Conservation (phyloP, 768 basidiomycete genomes). For the Lyophyllum shimeji region DNA sequence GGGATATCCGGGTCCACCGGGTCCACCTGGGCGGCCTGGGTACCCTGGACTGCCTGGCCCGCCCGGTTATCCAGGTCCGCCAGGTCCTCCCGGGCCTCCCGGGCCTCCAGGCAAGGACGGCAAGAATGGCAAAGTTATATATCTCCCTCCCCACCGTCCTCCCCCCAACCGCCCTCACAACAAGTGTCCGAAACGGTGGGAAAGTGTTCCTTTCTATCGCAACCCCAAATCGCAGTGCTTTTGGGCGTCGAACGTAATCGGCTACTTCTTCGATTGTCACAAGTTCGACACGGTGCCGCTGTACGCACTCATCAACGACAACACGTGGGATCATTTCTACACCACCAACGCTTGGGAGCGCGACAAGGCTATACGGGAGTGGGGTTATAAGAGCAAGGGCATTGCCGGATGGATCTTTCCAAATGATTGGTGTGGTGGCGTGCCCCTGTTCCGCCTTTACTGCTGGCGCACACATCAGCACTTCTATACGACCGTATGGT, state of each 20-base stretch:
- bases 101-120: too few species aligned
- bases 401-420: neutral
- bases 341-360: conserved; percentile 1
- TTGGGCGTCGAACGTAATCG: neutral
- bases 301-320: conserved; percentile 1
- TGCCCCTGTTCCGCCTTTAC: conserved; percentile 7
- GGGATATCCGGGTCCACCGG: too few species aligned
- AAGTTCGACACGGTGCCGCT: neutral
- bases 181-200: neutral
- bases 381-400: conserved; percentile 4
- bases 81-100: too few species aligned
- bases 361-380: neutral
- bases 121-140: too few species aligned
- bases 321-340: conserved; percentile 10
- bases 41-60: too few species aligned
- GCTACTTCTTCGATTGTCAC: neutral
- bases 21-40: too few species aligned
- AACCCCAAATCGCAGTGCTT: neutral
- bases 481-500: conserved; percentile 1
- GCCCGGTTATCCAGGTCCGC: too few species aligned
- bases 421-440: neutral
- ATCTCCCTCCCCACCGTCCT: neutral
- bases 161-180: neutral
- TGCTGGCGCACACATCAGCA: conserved; percentile 3
- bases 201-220: conserved; percentile 4